Evolutionary conservation across 2,329 filamentous ascomycete species (phyloP), one percentile per base, ranked within the genome.

Genomic region (Emergomyces orientalis): DNA sequence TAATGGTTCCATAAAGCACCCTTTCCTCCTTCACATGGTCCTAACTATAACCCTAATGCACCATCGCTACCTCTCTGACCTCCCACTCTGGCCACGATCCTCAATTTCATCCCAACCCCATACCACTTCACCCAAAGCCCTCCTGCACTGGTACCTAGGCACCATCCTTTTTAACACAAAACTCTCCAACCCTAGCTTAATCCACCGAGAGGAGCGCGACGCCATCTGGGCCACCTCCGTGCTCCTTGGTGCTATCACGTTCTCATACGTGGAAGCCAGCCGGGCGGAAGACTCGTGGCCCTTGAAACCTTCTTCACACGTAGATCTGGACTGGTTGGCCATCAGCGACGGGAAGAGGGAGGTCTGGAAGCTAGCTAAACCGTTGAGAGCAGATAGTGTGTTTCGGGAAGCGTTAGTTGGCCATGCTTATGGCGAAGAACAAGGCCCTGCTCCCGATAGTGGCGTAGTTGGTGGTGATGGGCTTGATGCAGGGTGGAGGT

Each of bases 11-110:
- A 34, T 27, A 9, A 9, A 58, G 34, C 34, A 58, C 3, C 25
- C 55, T 8, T 58, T 43, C n/a, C 55, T 58, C 34, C 32, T 43
- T 17, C 55, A 58, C 39, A 27, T 43, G 39, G 55, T 58, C 25
- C n/a, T 58, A 39, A 25, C 55, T 37, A 34, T 58, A 3, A 58
- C 55, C 34, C 55, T 58, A 19, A 41, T 57, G 34, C 54, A 57
- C 54, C 19, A 41, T 19, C 54, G 54, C 54, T 41, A 32, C 34
- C 30, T 57, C 19, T 19, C 54, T 32, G 5, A n/a, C 54, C 32
- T 13, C 13, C 22, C 25, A 17, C 49, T 19, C 4, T n/a, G 7
- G 25, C 49, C 49, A 27, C 25, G 6, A 13, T 52, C 49, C 49
- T 32, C 49, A 54, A 30, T 25, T 9, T 9, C 51, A 54, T 25